A percentile compares a stretch with the other conserved stretches of the same genome.
Evolutionary conservation across 148 eudicot genomes (phyloP).

Genomic region (Arbutus unedo): DNA sequence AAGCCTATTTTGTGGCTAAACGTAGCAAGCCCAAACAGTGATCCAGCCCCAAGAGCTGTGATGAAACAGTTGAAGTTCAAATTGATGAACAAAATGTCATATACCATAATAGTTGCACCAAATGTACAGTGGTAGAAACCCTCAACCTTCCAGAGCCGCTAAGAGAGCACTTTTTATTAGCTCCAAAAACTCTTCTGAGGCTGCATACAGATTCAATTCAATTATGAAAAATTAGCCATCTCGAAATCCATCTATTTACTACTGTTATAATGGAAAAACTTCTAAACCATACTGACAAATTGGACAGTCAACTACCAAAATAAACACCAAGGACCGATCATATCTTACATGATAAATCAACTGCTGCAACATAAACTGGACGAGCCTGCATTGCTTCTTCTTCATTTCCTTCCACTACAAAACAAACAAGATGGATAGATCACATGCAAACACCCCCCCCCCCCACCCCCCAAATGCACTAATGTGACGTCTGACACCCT

Average conservation of each 20-base stretch:
- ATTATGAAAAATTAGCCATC: slow-evolving; percentile 7
- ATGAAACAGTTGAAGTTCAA: slow-evolving; percentile 6
- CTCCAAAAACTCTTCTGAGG: slow-evolving; percentile 95
- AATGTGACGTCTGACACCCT: neutral
- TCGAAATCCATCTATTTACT: neutral
- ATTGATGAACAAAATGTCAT: slow-evolving; percentile 2
- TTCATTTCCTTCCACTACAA: slow-evolving; percentile 61
- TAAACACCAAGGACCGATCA: neutral
- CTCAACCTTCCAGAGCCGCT: slow-evolving; percentile 88
- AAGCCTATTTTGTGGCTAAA: slow-evolving; percentile 92
- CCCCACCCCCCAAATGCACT: no score
- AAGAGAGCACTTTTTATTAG: slow-evolving; percentile 89
- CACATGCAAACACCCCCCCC: neutral
- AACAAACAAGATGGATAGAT: neutral
- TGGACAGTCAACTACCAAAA: neutral
- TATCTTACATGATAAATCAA: slow-evolving; percentile 82
- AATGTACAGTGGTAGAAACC: slow-evolving; percentile 8
- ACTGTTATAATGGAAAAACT: neutral
- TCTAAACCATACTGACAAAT: neutral
- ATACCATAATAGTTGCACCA: neutral
- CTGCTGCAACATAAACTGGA: slow-evolving; percentile 82
- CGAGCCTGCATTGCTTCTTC: slow-evolving; percentile 76
- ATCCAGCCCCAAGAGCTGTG: slow-evolving; percentile 82
- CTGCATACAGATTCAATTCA: slow-evolving; percentile 37
- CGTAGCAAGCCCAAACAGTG: slow-evolving; percentile 92